phyloP scores from a whole-genome alignment of 495 filamentous ascomycete species.

The Neurospora hispaniola region DNA sequence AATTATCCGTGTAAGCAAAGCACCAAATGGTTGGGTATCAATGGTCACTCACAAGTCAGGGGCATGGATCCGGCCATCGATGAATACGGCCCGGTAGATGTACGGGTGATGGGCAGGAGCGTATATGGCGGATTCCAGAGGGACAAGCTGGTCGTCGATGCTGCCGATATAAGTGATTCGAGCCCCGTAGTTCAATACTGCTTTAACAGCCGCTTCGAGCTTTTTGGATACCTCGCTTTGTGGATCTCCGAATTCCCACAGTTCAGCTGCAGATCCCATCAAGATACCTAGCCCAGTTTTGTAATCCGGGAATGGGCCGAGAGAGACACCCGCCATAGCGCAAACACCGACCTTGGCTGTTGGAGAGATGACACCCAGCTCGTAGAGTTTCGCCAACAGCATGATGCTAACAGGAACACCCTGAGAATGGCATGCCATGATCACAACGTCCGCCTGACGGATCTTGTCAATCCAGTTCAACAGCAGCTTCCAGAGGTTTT shows the following conservation, averaged over 20 bases:
- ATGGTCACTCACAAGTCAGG: constrained; percentile 63
- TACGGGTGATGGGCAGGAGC: constrained; percentile 77
- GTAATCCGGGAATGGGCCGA: constrained; percentile 84
- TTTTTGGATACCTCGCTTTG: constrained; percentile 71
- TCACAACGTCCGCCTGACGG: constrained; percentile 72
- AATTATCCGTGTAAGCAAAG: not conserved
- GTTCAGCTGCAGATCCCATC: constrained; percentile 77
- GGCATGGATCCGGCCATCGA: constrained; percentile 85
- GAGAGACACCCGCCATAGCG: constrained; percentile 87
- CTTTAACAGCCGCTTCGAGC: constrained; percentile 65
- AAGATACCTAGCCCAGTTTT: constrained; percentile 64
- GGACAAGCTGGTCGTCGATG: constrained; percentile 94
- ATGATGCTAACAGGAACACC: constrained; percentile 90
- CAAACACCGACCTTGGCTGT: constrained; percentile 66
- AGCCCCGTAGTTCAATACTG: constrained; percentile 63
- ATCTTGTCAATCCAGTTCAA: constrained; percentile 94
- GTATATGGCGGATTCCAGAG: constrained; percentile 83
- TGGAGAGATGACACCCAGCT: constrained; percentile 55
- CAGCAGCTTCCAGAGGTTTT: constrained; percentile 85
- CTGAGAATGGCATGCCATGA: constrained; percentile 88
- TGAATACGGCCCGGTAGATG: constrained; percentile 86
- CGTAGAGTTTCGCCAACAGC: constrained; percentile 84
- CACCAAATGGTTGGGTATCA: constrained; percentile 2
- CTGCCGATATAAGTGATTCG: constrained; percentile 80
- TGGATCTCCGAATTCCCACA: constrained; percentile 81